Base-by-base conservation (phyloP, 768 basidiomycete species). In the Xerocomus spinulosus region DNA sequence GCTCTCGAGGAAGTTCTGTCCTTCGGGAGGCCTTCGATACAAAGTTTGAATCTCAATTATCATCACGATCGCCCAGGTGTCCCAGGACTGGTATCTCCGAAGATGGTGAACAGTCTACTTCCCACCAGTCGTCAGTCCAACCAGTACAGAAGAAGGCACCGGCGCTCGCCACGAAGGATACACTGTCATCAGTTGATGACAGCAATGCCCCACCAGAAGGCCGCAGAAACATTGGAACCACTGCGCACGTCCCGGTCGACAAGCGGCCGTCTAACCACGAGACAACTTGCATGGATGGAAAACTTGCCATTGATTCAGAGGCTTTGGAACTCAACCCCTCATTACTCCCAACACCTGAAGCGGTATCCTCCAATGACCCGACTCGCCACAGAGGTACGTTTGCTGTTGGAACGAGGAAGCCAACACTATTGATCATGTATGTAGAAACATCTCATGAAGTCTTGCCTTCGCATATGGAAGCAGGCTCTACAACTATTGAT, bases 31-130 rank as follows among this genome's bases (percentile, higher is more conserved):
- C 57, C 34, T 58, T 60, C 38, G 60, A 58, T 44, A 68, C 70
- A 54, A 70, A 64, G 40, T 50, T 61, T 42, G 67, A 67, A 58
- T 73, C 74, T 42, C 70, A 76, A 55, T 77, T 77, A 33, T 66
- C 68, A 30, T 81, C 80, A 51, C 76, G 76, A 40, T 82, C 81
- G n/a, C 82, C 82, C 44, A 50, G 47, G 28, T 44, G 18, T 28
- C 53, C 49, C 46, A 57, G 51, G 56, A 51, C 65, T 56, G 58
- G 51, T 56, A 57, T 62, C 51, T 67, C 64, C 56, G 56, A 57
- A 41, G 48, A 28, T 34, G 58, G 49, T 35, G 55, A 57, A 44
- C 57, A 51, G 43, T 49, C 53, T 40, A 4, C 46, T 51, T 50
- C 59, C 49, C 53, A 34, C 36, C 53, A 46, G 46, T 12, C 37